Base-by-base conservation (phyloP, 2,329 filamentous ascomycete genomes). In the Paraconiothyrium sp. region DNA sequence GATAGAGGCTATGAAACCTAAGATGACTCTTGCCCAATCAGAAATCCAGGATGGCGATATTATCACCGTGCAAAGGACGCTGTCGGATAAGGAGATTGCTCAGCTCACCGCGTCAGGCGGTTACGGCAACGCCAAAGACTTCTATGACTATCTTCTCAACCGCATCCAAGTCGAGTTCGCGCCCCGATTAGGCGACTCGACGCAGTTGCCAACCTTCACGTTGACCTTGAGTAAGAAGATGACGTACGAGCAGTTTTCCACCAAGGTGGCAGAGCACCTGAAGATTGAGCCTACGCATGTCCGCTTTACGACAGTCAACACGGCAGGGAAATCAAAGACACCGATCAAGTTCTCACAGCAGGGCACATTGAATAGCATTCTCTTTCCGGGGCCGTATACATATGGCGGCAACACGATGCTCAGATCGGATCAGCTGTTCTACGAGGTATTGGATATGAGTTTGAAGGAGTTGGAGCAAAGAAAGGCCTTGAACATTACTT, bases 11-110 rank as follows among this genome's bases (percentile, higher is more conserved):
- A 90, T 99, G 83, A 98, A 97, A 80, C 87, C 90, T 0, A 98
- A 97, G 81, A 89, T 93, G 74, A 93, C 93, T 0, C 85, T 99
- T 62, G 92, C 93, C 67, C 89, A 92, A 62, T 95, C 95, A 1
- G 96, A 99, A 77, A 91, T 99, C 27, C 94, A 98, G 76, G 94
- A 99, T 72, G 95, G 95, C 52, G 95, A 99, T 74, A 97, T 99
- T 68, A 89, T 99, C 59, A 97, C 94, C 75, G 97, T 98, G 81
- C 95, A 99, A 77, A 87, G 88, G 62, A 82, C 85, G 30, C 80
- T 87, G 39, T 78, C 78, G 30, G 84, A 86, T 22, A 84, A 83
- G 61, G 82, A 84, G 70, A 57, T 56, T 5, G 66, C 62, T 10
- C 75, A 75, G 43, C 68, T 79, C 24, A 68, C 67, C 2, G 70